phyloP scores from a whole-genome alignment of 2,329 filamentous ascomycete genomes.

The Aspergillus tubingensis region DNA sequence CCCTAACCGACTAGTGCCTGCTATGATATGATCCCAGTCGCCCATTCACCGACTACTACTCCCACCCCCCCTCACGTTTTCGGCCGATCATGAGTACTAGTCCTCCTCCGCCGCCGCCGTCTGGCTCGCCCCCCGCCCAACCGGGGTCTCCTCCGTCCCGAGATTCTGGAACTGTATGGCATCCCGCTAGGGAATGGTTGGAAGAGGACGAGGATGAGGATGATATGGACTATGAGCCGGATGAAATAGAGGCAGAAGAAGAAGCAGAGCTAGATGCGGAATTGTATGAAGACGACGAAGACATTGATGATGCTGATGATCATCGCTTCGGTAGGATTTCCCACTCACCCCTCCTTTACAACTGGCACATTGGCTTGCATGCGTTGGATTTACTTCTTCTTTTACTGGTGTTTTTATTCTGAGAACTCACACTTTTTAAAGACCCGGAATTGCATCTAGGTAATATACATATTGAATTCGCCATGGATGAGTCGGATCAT shows the following conservation, averaged over 20 bases:
- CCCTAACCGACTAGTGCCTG: too few species aligned
- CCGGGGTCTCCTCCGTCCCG: slow-evolving; percentile 19
- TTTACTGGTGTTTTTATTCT: neutral
- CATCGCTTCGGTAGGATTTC: slow-evolving; percentile 19
- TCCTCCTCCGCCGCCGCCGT: slow-evolving; percentile 2
- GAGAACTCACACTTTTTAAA: slow-evolving; percentile 2
- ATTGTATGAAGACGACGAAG: slow-evolving; percentile 40
- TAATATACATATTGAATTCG: slow-evolving; percentile 34
- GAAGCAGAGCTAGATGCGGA: slow-evolving; percentile 35
- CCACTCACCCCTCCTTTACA: neutral
- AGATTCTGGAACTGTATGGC: slow-evolving; percentile 34
- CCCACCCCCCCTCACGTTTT: slow-evolving; percentile 8
- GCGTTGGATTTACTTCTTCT: neutral
- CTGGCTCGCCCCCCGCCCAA: slow-evolving; percentile 25
- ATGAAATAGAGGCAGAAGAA: slow-evolving; percentile 38
- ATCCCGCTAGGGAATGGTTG: slow-evolving; percentile 40
- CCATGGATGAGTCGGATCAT: slow-evolving; percentile 26
- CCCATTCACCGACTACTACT: slow-evolving; percentile 8
- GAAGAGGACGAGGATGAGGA: slow-evolving; percentile 43
- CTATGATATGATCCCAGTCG: slow-evolving; percentile 13
- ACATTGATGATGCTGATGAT: slow-evolving; percentile 37
- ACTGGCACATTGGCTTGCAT: neutral
- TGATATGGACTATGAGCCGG: slow-evolving; percentile 55
- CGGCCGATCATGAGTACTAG: slow-evolving; percentile 31
- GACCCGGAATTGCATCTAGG: slow-evolving; percentile 23